Base-by-base conservation (phyloP, 164 flowering plant genomes). In the Macadamia tetraphylla region DNA sequence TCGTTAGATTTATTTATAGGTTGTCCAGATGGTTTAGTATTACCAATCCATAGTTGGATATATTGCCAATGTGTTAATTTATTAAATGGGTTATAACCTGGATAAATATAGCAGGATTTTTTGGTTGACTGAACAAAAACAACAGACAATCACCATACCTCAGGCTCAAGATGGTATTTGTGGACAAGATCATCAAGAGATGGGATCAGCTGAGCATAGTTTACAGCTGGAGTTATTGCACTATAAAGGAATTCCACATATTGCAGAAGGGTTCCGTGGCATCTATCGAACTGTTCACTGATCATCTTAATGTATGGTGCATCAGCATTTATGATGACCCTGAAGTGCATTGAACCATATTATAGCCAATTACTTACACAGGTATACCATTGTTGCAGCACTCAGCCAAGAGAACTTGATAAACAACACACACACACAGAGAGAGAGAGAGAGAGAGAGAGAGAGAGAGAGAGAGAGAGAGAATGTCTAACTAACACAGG, bases 221-320 rank as follows among this genome's bases (percentile, higher is more conserved):
- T 79, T 73, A 79, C 62, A 53, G 88, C 76, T 42, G 98, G 91
- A 23, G 85, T 77, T 42, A 92, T 80, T 9, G 97, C 96, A 81
- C 88, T 91, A 44, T 79, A 77, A 52, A 95, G 90, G 74, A 92
- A 95, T 67, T 95, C 99, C 64, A 95, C 99, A 70, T 86, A 95
- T 68, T 95, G 99, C 69, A 92, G 94, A 76, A 95, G 94, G 23
- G 92, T 82, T 30, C 99, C 99, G 82, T 95, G 99, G 79, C 98
- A 90, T 78, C 99, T 81, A 77, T 95, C 99, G 78, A 91, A 95
- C 81, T 91, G 92, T 76, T 95, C 99, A 78, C 98, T 79, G 35
- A 95, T 89, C 97, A 95, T 92, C 79, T 95, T 95, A 70, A 95
- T 89, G 68, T 95, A 80, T 53, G 98, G 98, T 9, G 91, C 96